Base-by-base conservation (phyloP, 805 yeast genomes). In the Zygoascus flipseniorum region DNA sequence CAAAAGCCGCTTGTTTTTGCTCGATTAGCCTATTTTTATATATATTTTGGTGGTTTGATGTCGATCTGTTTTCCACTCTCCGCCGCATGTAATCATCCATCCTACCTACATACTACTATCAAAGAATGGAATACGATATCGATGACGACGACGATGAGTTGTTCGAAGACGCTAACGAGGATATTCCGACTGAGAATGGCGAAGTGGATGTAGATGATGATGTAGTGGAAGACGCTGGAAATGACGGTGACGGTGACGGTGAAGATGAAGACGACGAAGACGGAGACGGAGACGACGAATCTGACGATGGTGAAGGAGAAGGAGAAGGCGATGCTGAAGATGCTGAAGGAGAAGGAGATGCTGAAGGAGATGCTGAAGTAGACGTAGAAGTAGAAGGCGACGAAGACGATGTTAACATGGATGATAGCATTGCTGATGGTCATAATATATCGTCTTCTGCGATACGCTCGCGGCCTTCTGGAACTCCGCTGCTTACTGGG, bases 1-100 rank as follows among this genome's bases (percentile, higher is more conserved):
- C 48, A 63, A 64, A 47, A 56, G 64, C 16, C 59, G 78, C 32
- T 64, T 78, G 42, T 75, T 72, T 59, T 59, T 71, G 16, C 54
- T 70, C n/a, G 64, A 62, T 41, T 64, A 49, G 28, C 28, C 6
- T 6, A 23, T 23, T 4, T 23, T 23, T 23, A 23, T 23, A 23
- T 23, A 23, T 23, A 6, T 23, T 6, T 23, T 23, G 28, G 28
- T 23, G 28, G 28, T 23, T 23, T 23, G 28, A 23, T 23, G 6
- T 6, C 28, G 28, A 23, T 23, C 28, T 23, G 28, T 23, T 23
- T 23, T 6, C 28, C 28, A 23, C 6, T 23, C n/a, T 23, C 28
- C 39, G 39, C 39, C 39, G 41, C 49, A 20, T 20, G 23, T 16
- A n/a, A n/a, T n/a, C 32, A 39, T 13, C 46, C 14, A 20, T 11